Evolutionary conservation across 768 basidiomycete species (phyloP), one percentile per base, ranked within the genome.

Genomic region (Solioccasus polychromus): DNA sequence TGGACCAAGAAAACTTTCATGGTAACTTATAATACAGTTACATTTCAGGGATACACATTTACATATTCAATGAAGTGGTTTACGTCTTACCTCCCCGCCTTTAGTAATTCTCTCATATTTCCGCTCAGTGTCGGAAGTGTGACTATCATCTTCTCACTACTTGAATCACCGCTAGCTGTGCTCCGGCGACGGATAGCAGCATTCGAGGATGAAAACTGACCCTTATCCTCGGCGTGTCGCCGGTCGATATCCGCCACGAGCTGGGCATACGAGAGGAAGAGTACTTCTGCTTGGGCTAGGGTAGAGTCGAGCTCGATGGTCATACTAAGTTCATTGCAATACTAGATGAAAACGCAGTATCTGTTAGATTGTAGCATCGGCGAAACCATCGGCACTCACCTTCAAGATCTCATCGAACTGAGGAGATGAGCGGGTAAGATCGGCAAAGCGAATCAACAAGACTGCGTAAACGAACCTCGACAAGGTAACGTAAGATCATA

Each of bases 281-380:
- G 77, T 14, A 98, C 93, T 67, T 99, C 96, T 9, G 95, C 96
- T 68, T 98, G 96, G 0, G 92, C 87, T 8, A 99, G 78, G 17
- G 96, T 95, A 1, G 85, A 82, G 63, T 96, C 88, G n/a, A 98
- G 79, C 63, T 98, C 96, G 55, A 99, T 95, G 41, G 92, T 91
- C 85, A 92, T 92, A 68, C 87, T 90, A 50, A 95, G 80, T 57
- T 95, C 91, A 60, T 94, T 95, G 72, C 89, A 91, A 58, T 94
- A 96, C 84, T 60, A 30, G 11, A 26, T 87, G 54, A 26, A 35
- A 25, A 48, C 24, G 24, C 47, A 2, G 24, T 5, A 32, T 42
- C 55, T 18, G 45, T 42, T 36, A 20, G 39, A 42, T 26, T 41
- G 8, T 5, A 42, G 29, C 28, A 23, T 4, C 39, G 15, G 17